A percentile compares a stretch with the other conserved stretches of the same genome.
phyloP scores from a whole-genome alignment of 2,329 filamentous ascomycete genomes.

The Xylariaceae sp. region DNA sequence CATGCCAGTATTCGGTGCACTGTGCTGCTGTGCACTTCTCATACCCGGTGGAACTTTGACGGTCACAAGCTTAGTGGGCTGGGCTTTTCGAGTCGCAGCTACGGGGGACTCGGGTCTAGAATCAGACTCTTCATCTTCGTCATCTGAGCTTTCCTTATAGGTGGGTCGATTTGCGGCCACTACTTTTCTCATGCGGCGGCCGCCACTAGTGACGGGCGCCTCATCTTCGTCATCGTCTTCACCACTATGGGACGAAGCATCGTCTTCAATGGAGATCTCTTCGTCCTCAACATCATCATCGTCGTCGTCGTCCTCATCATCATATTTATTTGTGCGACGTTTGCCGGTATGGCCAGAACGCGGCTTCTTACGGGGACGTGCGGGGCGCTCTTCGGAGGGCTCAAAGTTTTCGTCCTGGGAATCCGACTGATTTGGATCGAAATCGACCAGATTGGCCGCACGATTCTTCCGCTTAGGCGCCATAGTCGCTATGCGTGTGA shows the following conservation, averaged over 20 bases:
- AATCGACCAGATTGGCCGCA: constrained; percentile 44
- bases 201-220: constrained; percentile 37
- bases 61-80: constrained; percentile 40
- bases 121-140: constrained; percentile 24
- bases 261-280: constrained; percentile 40
- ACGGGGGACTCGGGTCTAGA: constrained; percentile 38
- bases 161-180: constrained; percentile 39
- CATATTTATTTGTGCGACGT: constrained; percentile 39
- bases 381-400: constrained; percentile 39
- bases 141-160: constrained; percentile 33
- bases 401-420: constrained; percentile 63
- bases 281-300: constrained; percentile 49
- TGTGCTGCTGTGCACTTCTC: constrained; percentile 23
- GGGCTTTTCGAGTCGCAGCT: constrained; percentile 27
- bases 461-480: constrained; percentile 49
- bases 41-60: constrained; percentile 35
- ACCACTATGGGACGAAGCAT: constrained; percentile 40
- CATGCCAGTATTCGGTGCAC: constrained; percentile 17
- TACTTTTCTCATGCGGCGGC: constrained; percentile 41
- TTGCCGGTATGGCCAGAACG: constrained; percentile 36
- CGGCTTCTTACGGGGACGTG: constrained; percentile 36
- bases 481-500: constrained; percentile 32
- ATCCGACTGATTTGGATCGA: constrained; percentile 63
- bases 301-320: constrained; percentile 55
- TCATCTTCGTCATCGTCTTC: constrained; percentile 24